Evolutionary conservation across 805 yeast species (phyloP), one percentile per base, ranked within the genome.

Genomic region (Kazachstania kunashirensis): DNA sequence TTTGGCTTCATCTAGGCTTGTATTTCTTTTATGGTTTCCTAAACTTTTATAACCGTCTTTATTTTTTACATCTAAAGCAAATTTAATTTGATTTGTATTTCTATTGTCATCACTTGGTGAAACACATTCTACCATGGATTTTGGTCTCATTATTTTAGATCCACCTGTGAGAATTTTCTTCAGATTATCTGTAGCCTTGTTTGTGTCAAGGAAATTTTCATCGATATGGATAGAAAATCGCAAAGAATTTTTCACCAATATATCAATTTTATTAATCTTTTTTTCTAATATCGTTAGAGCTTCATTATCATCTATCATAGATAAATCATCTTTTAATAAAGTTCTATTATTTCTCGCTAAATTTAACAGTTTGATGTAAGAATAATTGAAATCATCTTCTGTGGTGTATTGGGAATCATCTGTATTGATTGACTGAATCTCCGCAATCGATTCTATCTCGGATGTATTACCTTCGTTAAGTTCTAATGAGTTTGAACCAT

Each of bases 151-250:
- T 6, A 26, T 13, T 17, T 16, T 16, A 28, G 7, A 13, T 10
- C 31, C 31, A 17, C 31, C 61, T 1, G 59, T 53, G 14, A 57
- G 37, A 1, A 50, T 49, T 16, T 43, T 47, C 39, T 48, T 54
- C 31, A 57, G 28, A 13, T 48, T 43, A 4, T 38, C 39, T 26
- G 52, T 46, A 5, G 45, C 46, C 3, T 46, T 29, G 11, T 47
- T 46, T 11, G 36, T 24, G 10, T 37, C 29, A 8, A 24, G 10
- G 8, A 17, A 19, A 6, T 26, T 15, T 19, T 19, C 42, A 29
- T 55, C 57, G 7, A 56, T 38, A 18, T 48, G 46, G 23, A 38
- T 37, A 4, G 55, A 45, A 31, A 51, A 50, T 9, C 41, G 36
- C 16, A 53, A 19, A 1, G 61, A 51, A 2, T 48, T 36, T 10